These are phyloP conservation scores for Geotrichum siamense DNA, from an alignment of 1,139 yeast species.

Conservation along the genomic window DNA sequence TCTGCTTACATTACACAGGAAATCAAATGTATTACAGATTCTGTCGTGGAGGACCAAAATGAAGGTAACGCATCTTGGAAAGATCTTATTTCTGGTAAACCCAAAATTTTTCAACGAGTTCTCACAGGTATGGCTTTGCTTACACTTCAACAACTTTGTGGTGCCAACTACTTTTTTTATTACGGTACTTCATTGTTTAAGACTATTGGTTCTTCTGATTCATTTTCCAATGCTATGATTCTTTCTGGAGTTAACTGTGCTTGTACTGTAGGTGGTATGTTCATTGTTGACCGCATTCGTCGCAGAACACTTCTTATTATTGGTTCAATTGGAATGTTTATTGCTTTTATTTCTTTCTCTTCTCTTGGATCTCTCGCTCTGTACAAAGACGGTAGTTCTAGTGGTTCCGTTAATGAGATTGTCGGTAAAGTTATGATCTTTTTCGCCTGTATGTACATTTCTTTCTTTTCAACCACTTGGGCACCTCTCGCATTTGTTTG, in stretches of 20 bases:
- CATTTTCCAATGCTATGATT: slow-evolving; percentile 69
- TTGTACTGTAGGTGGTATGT: slow-evolving; percentile 63
- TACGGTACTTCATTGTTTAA: slow-evolving; percentile 71
- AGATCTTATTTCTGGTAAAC: slow-evolving; percentile 59
- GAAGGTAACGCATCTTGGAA: slow-evolving; percentile 67
- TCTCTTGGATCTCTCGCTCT: slow-evolving; percentile 49
- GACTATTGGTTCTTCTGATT: slow-evolving; percentile 57
- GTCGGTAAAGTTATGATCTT: slow-evolving; percentile 74
- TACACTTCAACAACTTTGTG: slow-evolving; percentile 70
- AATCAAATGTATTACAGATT: slow-evolving; percentile 53
- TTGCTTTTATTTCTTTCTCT: slow-evolving; percentile 59
- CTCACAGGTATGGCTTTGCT: slow-evolving; percentile 58
- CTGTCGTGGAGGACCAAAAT: slow-evolving; percentile 53
- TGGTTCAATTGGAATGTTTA: slow-evolving; percentile 60
- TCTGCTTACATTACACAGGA: slow-evolving; percentile 54
- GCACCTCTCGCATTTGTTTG: slow-evolving; percentile 79
- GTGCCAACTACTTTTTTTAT: slow-evolving; percentile 76
- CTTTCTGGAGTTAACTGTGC: slow-evolving; percentile 73
- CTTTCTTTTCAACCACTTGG: slow-evolving; percentile 83
- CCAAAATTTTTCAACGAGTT: slow-evolving; percentile 58
- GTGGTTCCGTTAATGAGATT: slow-evolving; percentile 27
- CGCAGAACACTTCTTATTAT: slow-evolving; percentile 57
- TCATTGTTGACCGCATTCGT: slow-evolving; percentile 61
- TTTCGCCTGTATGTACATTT: slow-evolving; percentile 69
- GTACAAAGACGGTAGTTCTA: neutral